Conservation (phyloP, 495 filamentous ascomycete genomes). For the Penicillium psychrofluorescens region DNA sequence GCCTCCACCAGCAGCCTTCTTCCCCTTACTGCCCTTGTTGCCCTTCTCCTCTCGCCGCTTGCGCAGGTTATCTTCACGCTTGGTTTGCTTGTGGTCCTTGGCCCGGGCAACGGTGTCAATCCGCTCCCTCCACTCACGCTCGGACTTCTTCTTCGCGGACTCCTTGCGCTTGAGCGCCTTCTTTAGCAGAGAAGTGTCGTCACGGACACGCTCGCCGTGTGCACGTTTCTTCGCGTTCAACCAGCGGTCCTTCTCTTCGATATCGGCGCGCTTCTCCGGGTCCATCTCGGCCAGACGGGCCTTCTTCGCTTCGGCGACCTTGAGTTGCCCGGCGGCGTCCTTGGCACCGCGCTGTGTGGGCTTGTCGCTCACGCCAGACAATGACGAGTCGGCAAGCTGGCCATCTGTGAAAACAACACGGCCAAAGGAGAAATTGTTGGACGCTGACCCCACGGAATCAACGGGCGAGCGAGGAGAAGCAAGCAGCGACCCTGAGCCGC, state of each 20-base stretch:
- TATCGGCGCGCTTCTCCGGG: conserved; percentile 68
- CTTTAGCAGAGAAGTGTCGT: conserved; percentile 83
- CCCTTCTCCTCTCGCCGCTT: conserved; percentile 74
- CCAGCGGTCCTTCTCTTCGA: conserved; percentile 92
- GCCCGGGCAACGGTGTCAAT: conserved; percentile 66
- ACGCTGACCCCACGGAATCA: conserved; percentile 32
- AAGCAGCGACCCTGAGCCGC: conserved; percentile 47
- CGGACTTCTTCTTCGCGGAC: conserved; percentile 79
- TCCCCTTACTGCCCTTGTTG: conserved; percentile 56
- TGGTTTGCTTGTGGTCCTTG: conserved; percentile 74
- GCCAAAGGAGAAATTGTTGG: conserved; percentile 77
- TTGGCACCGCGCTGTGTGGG: conserved; percentile 66
- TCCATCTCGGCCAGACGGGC: conserved; percentile 64
- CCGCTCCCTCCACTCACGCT: conserved; percentile 82
- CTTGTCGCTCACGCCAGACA: conserved; percentile 51
- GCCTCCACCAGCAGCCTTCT: conserved; percentile 44
- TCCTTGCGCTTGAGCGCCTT: conserved; percentile 94
- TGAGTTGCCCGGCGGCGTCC: conserved; percentile 70
- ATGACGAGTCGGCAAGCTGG: conserved; percentile 58
- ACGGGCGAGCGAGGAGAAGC: conserved; percentile 46
- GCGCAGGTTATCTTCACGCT: conserved; percentile 78
- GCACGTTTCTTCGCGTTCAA: conserved; percentile 82
- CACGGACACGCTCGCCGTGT: conserved; percentile 82
- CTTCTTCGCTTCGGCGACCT: conserved; percentile 63
- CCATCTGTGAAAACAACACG: conserved; percentile 83